Percentiles rank a stretch among this genome's conserved stretches.
phyloP scores from a whole-genome alignment of 345 rosid species.

The Triadica sebifera region DNA sequence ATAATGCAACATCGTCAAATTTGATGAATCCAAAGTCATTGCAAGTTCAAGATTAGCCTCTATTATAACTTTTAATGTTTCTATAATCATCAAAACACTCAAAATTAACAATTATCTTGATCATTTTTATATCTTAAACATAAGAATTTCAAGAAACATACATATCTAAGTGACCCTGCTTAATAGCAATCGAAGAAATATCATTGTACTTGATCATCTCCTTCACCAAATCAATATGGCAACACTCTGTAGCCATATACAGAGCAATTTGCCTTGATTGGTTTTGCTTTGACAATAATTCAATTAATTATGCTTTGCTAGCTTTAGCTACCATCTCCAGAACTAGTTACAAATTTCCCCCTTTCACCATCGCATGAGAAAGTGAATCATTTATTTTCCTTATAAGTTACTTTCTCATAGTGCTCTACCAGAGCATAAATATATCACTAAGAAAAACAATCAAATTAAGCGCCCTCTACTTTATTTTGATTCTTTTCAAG shows the following conservation, averaged over 20 bases:
- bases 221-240: conserved; percentile 56
- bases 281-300: conserved; percentile 57
- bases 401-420: conserved; percentile 68
- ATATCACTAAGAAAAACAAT: too few relatives aligned
- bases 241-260: conserved; percentile 74
- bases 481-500: too few relatives aligned
- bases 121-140: too few relatives aligned
- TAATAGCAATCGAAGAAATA: conserved; percentile 59
- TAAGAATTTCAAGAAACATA: neutral
- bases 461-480: too few relatives aligned
- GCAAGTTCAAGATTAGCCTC: conserved; percentile 62
- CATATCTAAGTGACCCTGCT: conserved; percentile 74
- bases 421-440: conserved; percentile 45
- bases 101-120: neutral
- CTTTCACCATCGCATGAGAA: conserved; percentile 60
- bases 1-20: conserved; percentile 75
- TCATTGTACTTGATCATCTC: conserved; percentile 59
- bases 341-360: conserved; percentile 46
- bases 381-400: conserved; percentile 69
- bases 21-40: conserved; percentile 68
- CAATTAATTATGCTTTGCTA: conserved; percentile 44
- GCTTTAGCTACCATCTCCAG: conserved; percentile 47
- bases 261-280: conserved; percentile 79
- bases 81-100: conserved; percentile 29
- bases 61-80: conserved; percentile 58